These are phyloP conservation scores for Boletus eberwhitei DNA, from an alignment of 768 basidiomycete genomes.

Conservation along the genomic window DNA sequence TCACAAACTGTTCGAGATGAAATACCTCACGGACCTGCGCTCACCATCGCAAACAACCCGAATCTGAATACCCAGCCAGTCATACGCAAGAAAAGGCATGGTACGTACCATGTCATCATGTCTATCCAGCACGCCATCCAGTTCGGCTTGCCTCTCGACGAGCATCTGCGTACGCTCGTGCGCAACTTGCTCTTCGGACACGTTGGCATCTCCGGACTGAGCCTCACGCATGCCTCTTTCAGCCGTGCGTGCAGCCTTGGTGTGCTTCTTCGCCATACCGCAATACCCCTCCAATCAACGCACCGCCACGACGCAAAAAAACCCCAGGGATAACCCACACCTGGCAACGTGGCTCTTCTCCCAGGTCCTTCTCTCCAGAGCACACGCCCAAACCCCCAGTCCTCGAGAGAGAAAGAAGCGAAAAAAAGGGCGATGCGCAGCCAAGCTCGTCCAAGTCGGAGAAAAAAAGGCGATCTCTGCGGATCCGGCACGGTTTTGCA, in stretches of 20 bases:
- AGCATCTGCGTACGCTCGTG: conserved; percentile 46
- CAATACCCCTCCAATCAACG: not conserved
- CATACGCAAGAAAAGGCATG: not conserved
- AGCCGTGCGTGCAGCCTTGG: conserved; percentile 5
- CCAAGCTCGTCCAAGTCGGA: not conserved
- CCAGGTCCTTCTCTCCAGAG: not conserved
- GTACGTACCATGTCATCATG: conserved; percentile 74
- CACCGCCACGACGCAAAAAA: conserved; percentile 3
- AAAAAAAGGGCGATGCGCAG: not conserved
- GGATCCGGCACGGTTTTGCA: conserved; percentile 61
- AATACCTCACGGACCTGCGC: conserved; percentile 79
- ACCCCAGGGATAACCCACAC: not conserved
- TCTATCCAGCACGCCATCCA: conserved; percentile 55
- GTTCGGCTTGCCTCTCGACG: conserved; percentile 53
- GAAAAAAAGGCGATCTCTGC: conserved; percentile 50
- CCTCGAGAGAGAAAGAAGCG: not conserved
- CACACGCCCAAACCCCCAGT: not conserved
- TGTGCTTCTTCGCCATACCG: conserved; percentile 24
- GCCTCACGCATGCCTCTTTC: not conserved
- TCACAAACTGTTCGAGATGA: conserved; percentile 80
- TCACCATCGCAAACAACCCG: not conserved
- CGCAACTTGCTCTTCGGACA: conserved; percentile 24
- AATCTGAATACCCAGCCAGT: not conserved
- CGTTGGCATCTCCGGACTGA: not conserved
- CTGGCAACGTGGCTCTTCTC: not conserved